phyloP scores from a whole-genome alignment of 2,329 filamentous ascomycete genomes.

The Fusarium austroafricanum region DNA sequence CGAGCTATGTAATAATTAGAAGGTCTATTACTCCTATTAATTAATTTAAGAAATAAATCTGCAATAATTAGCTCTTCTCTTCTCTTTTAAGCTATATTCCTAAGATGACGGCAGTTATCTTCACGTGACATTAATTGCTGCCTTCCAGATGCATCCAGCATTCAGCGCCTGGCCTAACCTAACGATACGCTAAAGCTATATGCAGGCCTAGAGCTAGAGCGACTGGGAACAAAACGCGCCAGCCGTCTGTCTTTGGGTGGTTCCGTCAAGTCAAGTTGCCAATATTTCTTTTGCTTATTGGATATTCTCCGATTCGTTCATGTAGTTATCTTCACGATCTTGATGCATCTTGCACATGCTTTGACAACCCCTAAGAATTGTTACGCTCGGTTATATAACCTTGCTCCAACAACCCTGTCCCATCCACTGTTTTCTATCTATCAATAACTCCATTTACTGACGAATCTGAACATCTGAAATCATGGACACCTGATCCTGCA shows the following conservation, averaged over 20 bases:
- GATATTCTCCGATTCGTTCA: neutral
- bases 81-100: too few species aligned
- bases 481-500: neutral
- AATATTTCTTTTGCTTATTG: neutral
- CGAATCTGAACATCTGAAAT: neutral
- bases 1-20: too few species aligned
- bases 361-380: neutral
- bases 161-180: too few species aligned
- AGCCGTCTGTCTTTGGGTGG: neutral
- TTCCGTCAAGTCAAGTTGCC: neutral
- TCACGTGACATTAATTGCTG: too few species aligned
- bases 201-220: neutral
- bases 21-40: too few species aligned
- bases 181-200: neutral
- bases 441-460: neutral
- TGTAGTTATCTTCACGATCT: neutral
- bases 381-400: neutral
- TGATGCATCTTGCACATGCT: neutral
- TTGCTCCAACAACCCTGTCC: neutral
- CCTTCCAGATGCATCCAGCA: too few species aligned
- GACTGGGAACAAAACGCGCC: neutral
- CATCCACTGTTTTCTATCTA: neutral
- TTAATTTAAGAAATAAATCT: too few species aligned
- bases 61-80: too few species aligned
- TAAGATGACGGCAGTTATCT: too few species aligned